Base-by-base conservation (phyloP, 495 filamentous ascomycete genomes). In the Lepraria neglecta region DNA sequence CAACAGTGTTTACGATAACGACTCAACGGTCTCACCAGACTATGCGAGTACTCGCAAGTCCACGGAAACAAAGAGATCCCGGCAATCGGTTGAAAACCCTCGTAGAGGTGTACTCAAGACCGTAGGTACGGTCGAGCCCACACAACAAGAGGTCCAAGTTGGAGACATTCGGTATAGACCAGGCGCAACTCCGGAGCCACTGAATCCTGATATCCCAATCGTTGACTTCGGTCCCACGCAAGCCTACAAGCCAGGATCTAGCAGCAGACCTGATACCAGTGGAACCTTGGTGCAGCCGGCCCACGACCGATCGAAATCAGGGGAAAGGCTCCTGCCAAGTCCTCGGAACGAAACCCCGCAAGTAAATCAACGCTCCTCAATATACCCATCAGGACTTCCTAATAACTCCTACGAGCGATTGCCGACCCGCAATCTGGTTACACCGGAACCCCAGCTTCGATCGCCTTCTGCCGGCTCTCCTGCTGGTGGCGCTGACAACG, bases 171-270 rank as follows among this genome's bases (percentile, higher is more conserved):
- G 72, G 58, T 87, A 86, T 59, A 67, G 74, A 31, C 65, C 74
- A 19, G 72, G 76, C 38, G 71, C 69, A 56, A 61, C 48, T 45
- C 64, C 56, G 58, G 65, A 65, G 28, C 71, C 60, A 45, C 55
- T 67, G 17, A 76, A 72, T 59, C 60, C 80, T 24, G 80, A 84
- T 51, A 87, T 95, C 59, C 90, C 91, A 2, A 73, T 75, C 10
- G 81, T 97, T 61, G 88, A 97, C 68, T 97, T 97, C 71, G 92
- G 92, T 0, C 90, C 84, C 19, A 97, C 92, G 2, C 73, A 83
- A 70, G 72, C 76, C 0, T 76, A 86, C 59, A 86, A 88, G 67
- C 87, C 87, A 52, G 79, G 64, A 60, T 47, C 62, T 63, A 54
- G 58, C 33, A 45, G 62, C 60, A 65, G 67, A 42, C 62, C 68